Evolutionary conservation across 2,329 filamentous ascomycete genomes (phyloP).

Genomic region (Fusarium haematococcum): DNA sequence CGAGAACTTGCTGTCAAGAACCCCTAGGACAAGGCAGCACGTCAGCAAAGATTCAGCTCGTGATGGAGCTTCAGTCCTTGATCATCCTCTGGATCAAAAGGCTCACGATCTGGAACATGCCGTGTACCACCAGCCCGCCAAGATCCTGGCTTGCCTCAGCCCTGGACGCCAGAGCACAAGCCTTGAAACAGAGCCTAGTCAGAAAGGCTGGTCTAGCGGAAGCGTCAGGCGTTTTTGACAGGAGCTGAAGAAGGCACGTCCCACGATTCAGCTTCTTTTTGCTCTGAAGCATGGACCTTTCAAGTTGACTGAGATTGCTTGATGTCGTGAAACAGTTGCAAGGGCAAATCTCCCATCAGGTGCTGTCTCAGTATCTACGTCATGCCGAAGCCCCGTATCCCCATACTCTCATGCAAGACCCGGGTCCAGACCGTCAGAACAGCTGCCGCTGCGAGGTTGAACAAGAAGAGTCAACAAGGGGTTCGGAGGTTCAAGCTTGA

Average conservation of each 20-base stretch:
- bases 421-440: slow-evolving; percentile 17
- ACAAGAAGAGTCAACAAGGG: background rate
- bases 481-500: background rate
- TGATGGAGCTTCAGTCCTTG: background rate
- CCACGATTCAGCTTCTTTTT: slow-evolving; percentile 23
- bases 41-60: background rate
- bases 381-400: slow-evolving; percentile 29
- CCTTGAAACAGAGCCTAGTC: slow-evolving; percentile 28
- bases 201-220: slow-evolving; percentile 22
- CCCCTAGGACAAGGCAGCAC: background rate
- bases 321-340: slow-evolving; percentile 23
- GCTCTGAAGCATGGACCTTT: slow-evolving; percentile 21
- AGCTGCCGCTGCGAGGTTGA: background rate
- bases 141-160: slow-evolving; percentile 5
- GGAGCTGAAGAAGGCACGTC: slow-evolving; percentile 4
- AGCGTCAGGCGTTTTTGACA: slow-evolving; percentile 17
- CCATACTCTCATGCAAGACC: slow-evolving; percentile 13
- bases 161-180: slow-evolving; percentile 5
- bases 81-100: background rate
- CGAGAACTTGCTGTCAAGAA: background rate
- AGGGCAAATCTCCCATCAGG: slow-evolving; percentile 4
- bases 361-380: slow-evolving; percentile 31
- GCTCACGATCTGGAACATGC: slow-evolving; percentile 2
- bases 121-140: background rate
- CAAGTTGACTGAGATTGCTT: background rate